Percentiles rank a stretch among this genome's conserved stretches.
phyloP scores from a whole-genome alignment of 2,329 filamentous ascomycete genomes.

The Dichotomopilus funicola region DNA sequence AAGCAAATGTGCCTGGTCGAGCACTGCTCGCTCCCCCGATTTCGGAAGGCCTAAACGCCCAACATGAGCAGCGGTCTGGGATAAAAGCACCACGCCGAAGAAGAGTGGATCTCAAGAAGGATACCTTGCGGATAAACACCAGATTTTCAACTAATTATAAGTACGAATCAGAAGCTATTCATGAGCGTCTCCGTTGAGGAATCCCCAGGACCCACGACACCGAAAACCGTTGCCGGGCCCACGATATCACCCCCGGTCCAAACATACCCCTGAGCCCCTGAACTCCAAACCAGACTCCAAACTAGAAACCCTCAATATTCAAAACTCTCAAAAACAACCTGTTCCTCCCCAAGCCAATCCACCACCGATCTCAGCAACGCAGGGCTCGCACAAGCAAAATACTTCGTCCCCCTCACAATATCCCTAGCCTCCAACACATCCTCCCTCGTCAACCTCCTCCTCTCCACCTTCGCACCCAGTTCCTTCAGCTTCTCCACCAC shows the following conservation, averaged over 20 bases:
- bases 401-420: constrained; percentile 38
- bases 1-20: no score
- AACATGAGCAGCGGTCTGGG: no score
- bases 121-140: no score
- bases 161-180: no score
- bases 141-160: no score
- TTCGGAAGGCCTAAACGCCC: no score
- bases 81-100: no score
- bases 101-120: no score
- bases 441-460: constrained; percentile 33
- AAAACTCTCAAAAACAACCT: constrained; percentile 55
- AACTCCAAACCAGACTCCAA: background rate
- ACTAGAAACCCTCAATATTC: constrained; percentile 38
- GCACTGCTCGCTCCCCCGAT: no score
- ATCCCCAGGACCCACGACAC: background rate
- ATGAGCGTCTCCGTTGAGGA: no score
- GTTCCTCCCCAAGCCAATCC: constrained; percentile 49
- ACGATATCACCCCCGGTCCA: background rate
- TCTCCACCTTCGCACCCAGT: constrained; percentile 30
- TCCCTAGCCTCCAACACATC: constrained; percentile 37
- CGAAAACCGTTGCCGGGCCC: background rate
- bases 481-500: constrained; percentile 31
- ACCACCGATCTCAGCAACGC: constrained; percentile 36
- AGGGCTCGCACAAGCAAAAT: constrained; percentile 44
- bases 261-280: constrained; percentile 1